Evolutionary conservation across 768 basidiomycete genomes (phyloP), one percentile per base, ranked within the genome.

Genomic region (Tulasnella sp.): DNA sequence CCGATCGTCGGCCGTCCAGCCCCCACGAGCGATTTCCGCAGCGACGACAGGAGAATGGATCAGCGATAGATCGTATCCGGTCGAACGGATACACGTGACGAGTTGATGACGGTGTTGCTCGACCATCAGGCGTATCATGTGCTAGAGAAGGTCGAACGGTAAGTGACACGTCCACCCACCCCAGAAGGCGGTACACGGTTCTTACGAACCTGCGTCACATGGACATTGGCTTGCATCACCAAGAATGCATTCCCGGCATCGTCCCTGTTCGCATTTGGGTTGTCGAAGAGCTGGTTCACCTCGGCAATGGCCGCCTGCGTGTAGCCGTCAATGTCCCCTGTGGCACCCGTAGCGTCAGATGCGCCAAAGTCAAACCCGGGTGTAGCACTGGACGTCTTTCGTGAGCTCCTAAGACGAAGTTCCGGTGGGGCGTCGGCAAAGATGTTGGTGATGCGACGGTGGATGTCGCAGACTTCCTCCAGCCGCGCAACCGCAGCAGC

Each of bases 101-200:
- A 94, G 77, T 68, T 93, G 87, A 60, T 93, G 85, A 3, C 87
- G 84, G 67, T 93, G 92, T 69, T 91, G 90, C 62, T 92, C 85
- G 50, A 87, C 85, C 61, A 92, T 86, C 63, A 89, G 90, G 55
- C 91, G 86, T 57, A 87, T 87, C 45, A 91, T 77, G 87, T 93
- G 90, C 88, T 93, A 46, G 17, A 39, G 21, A 23, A 8, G 19
- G n/a, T 19, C 37, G 50, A 48, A 55, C 25, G 6, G 45, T 46
- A 12, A 12, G 42, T 12, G 15, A 12, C 42, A 15, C 14, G 42
- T 45, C 19, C n/a, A n/a, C n/a, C n/a, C n/a, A n/a, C n/a, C 29
- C 42, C 14, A 15, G 6, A 2, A 45, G 19, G 4, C 12, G 19
- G 21, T 11, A 15, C 42, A 3, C 42, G 15, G n/a, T 12, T 5